Percentiles rank a stretch among this genome's conserved stretches.
Conservation (phyloP, 768 basidiomycete species). For the Nevesoporus exiguus region DNA sequence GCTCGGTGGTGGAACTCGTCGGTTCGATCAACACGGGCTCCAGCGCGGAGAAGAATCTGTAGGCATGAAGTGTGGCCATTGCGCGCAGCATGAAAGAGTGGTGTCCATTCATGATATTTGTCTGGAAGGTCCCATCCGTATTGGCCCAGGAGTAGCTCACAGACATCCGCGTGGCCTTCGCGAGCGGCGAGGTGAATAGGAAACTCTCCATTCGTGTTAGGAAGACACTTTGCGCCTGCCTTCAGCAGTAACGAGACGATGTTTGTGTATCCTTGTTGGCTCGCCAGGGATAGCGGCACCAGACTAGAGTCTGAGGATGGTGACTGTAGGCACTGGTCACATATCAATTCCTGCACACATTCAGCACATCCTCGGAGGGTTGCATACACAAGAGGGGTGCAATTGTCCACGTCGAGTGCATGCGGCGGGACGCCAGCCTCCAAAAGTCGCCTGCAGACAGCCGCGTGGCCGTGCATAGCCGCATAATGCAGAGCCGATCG, state of each 20-base stretch:
- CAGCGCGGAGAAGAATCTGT: conserved; percentile 72
- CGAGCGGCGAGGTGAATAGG: conserved; percentile 95
- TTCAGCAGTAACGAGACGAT: conserved; percentile 76
- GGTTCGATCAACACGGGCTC: conserved; percentile 65
- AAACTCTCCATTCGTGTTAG: conserved; percentile 95
- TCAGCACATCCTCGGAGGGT: conserved; percentile 80
- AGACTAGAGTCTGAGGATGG: conserved; percentile 60
- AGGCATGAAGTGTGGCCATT: conserved; percentile 78
- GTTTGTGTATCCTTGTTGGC: conserved; percentile 83
- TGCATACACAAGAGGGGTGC: conserved; percentile 91
- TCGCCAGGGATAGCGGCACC: conserved; percentile 86
- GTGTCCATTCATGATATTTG: conserved; percentile 99
- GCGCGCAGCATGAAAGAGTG: conserved; percentile 90
- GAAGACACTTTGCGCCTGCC: conserved; percentile 70
- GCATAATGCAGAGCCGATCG: conserved; percentile 95
- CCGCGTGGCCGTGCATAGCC: conserved; percentile 84
- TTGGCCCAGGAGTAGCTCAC: conserved; percentile 65
- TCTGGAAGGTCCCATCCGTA: conserved; percentile 85
- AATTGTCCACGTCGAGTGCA: conserved; percentile 87
- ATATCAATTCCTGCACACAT: conserved; percentile 80
- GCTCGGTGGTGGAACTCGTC: conserved; percentile 87
- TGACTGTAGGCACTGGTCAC: conserved; percentile 62
- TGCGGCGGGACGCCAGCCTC: conserved; percentile 62
- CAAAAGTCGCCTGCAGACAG: conserved; percentile 73
- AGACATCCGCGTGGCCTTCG: conserved; percentile 86